Base-by-base conservation (phyloP, 768 basidiomycete genomes). In the Arthromyces matolae region DNA sequence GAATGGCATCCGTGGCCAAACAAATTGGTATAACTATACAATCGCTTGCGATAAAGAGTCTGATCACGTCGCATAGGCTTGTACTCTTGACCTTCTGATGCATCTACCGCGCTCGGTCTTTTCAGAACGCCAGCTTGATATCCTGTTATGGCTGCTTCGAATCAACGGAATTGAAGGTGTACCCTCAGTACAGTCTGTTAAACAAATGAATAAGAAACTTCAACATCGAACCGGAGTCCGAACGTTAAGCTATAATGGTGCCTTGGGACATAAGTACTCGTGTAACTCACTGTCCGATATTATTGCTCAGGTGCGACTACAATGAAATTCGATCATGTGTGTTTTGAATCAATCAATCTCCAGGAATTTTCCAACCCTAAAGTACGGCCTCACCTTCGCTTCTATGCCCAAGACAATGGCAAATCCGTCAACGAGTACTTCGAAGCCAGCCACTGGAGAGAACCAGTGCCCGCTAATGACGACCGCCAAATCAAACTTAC, bases 301-400 rank as follows among this genome's bases (percentile, higher is more conserved):
- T 19, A 59, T 69, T 25, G 56, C 61, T 1, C 70, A 67, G 58
- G 67, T 65, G 47, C n/a, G 19, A n/a, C 20, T 40, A 41, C 18
- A n/a, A 38, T 31, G 31, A 23, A 14, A 25, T 29, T 39, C 18
- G 4, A 12, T 24, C n/a, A n/a, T n/a, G n/a, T n/a, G n/a, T n/a
- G n/a, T n/a, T 45, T 24, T 34, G 37, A 35, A 24, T 42, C 20
- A 28, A 36, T 14, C 10, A n/a, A n/a, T 14, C 12, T 38, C 18
- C 34, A 71, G 69, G 71, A 71, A 59, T 66, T 70, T 59, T 54
- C 64, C 3, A 73, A 73, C 45, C 69, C 69, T 0, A 19, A 33
- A n/a, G 63, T 73, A 9, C 58, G 64, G 0, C 49, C 52, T 0
- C 56, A 68, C 34, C 51, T 73, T 0, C 33, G 39, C 2, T 63